Percentiles rank a stretch among this genome's conserved stretches.
Evolutionary conservation across 73 alveolate genomes (phyloP).

Genomic region (Tetrahymena borealis): DNA sequence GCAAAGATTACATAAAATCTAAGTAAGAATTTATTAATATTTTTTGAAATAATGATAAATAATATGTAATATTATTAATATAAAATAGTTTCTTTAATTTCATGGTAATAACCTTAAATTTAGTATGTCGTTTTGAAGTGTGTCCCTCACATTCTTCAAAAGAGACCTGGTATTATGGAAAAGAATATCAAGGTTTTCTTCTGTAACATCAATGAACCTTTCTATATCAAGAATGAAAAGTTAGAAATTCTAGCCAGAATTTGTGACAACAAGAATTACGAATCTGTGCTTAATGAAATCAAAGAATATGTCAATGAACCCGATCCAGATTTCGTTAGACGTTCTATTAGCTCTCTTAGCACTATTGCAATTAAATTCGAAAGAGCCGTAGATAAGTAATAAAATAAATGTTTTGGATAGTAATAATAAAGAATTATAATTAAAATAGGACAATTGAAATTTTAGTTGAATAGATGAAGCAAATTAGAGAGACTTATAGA

Average conservation of each 20-base stretch:
- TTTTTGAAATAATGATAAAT: neutral
- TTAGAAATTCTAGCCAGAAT: constrained; percentile 80
- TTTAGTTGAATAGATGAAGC: constrained; percentile 57
- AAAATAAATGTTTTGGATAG: constrained; percentile 28
- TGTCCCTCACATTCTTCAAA: constrained; percentile 81
- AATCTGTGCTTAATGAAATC: constrained; percentile 69
- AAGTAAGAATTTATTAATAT: neutral
- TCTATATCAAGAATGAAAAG: constrained; percentile 86
- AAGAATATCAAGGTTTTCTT: constrained; percentile 87
- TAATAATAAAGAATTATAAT: constrained; percentile 20
- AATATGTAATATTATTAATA: neutral
- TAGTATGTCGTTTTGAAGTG: constrained; percentile 78
- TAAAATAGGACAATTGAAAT: constrained; percentile 53
- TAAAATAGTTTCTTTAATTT: constrained; percentile 76
- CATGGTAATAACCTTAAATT: constrained; percentile 75
- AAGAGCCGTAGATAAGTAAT: constrained; percentile 67
- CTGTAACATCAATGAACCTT: constrained; percentile 86
- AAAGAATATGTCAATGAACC: constrained; percentile 81
- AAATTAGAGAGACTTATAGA: constrained; percentile 34
- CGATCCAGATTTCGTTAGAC: constrained; percentile 80
- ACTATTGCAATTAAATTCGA: constrained; percentile 84
- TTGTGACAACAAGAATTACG: constrained; percentile 77
- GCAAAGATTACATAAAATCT: constrained; percentile 59
- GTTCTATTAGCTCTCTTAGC: constrained; percentile 81
- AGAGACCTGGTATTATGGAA: constrained; percentile 78